Evolutionary conservation across 176 grass and related monocot genomes (phyloP), one percentile per base, ranked within the genome.

Genomic region (Elaeis guineensis): DNA sequence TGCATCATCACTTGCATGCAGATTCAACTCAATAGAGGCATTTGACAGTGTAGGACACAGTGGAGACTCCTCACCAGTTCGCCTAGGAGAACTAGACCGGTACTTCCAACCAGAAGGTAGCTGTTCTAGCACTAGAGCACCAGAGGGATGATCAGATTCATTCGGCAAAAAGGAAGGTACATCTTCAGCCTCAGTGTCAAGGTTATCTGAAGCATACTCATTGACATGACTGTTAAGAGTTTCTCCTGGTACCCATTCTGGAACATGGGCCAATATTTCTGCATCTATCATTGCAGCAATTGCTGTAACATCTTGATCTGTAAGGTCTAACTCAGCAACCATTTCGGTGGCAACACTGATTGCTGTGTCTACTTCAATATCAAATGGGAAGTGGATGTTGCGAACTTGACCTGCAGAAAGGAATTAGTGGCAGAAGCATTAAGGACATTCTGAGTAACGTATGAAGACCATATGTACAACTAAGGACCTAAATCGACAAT

Each of bases 331-430:
- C 21, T 90, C 82, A 15, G 85, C 74, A 2, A 90, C 87, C 87
- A 90, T 90, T 69, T 90, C 82, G 14, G 82, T 90, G 30, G 87
- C 87, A 76, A 90, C 87, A 57, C 79, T 82, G 20, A 85, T 78
- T 7, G 87, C 85, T 63, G 87, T 90, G 69, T 90, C 87, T 0
- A 55, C 82, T 67, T 82, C 78, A 77, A 79, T 90, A 48, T 90
- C 82, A 74, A 90, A 90, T 14, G 87, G 87, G 57, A 90, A 90
- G 69, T 85, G 87, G 52, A 90, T 86, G 72, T 90, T 90, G 57
- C 78, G 82, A 24, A 73, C 68, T 70, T 90, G 82, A 67, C 87
- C 87, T 90, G 56, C 19, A 49, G 2, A 73, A 50, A 21, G 19
- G 70, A 62, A 15, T 44, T 54, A 51, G 50, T 5, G n/a, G 62